Conservation (phyloP, 176 grass and related monocot genomes). For the Rhipidocladum racemiflorum region DNA sequence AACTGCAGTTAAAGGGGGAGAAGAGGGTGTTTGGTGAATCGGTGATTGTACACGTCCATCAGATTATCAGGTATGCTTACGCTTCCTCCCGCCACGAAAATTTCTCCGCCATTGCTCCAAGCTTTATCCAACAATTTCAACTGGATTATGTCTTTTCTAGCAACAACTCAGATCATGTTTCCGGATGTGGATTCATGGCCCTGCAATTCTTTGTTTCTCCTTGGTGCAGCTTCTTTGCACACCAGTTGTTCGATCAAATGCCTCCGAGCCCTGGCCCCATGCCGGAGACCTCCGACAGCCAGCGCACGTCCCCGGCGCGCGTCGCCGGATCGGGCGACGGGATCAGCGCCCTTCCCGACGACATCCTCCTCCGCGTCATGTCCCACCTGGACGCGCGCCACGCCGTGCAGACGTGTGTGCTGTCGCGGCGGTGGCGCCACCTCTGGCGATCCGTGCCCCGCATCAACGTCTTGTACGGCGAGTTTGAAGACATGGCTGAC, state of each 20-base stretch:
- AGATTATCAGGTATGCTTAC: no score
- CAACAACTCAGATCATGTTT: no score
- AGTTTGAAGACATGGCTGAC: neutral
- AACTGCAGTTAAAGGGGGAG: no score
- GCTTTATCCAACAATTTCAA: no score
- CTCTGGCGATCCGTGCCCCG: neutral
- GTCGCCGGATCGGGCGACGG: no score
- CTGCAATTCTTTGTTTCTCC: neutral
- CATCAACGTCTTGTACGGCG: neutral
- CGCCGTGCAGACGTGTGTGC: neutral
- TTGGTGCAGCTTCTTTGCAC: neutral
- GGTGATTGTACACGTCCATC: no score
- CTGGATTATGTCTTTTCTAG: no score
- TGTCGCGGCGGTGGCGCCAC: conserved; percentile 15
- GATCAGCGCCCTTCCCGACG: conserved; percentile 14
- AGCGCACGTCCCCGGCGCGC: neutral
- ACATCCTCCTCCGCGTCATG: neutral
- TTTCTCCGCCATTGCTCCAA: no score
- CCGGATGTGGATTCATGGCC: no score
- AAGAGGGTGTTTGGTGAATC: no score
- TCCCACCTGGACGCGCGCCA: neutral
- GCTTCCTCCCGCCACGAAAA: no score
- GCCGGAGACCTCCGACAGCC: neutral
- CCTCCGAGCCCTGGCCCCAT: neutral
- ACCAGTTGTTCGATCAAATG: conserved; percentile 5